Conservation (phyloP, 805 yeast genomes). For the Nakazawaea sp. region DNA sequence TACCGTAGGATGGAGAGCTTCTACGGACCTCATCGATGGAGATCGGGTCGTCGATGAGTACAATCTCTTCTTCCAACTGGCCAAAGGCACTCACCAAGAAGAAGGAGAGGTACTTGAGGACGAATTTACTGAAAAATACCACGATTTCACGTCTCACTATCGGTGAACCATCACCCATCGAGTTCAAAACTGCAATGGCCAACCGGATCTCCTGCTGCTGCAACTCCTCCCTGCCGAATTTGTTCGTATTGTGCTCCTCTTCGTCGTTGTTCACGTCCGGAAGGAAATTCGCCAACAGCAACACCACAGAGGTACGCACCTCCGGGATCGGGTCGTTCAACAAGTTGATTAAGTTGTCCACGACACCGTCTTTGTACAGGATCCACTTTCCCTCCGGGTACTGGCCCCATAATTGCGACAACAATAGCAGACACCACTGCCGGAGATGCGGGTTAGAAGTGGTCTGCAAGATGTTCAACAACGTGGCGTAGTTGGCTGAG, state of each 20-base stretch:
- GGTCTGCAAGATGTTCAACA: slow-evolving; percentile 56
- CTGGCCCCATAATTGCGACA: slow-evolving; percentile 69
- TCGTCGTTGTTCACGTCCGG: slow-evolving; percentile 38
- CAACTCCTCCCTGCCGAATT: slow-evolving; percentile 30
- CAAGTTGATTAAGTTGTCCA: slow-evolving; percentile 47
- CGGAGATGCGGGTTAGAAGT: slow-evolving; percentile 82
- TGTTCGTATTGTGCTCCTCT: slow-evolving; percentile 17
- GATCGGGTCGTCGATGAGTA: slow-evolving; percentile 54
- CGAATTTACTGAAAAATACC: slow-evolving; percentile 69
- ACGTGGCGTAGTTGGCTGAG: slow-evolving; percentile 60
- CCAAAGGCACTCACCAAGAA: slow-evolving; percentile 84
- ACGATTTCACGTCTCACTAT: slow-evolving; percentile 82
- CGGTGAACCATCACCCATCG: slow-evolving; percentile 84
- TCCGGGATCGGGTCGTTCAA: slow-evolving; percentile 92
- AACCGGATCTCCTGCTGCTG: slow-evolving; percentile 64
- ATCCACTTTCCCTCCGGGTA: slow-evolving; percentile 72
- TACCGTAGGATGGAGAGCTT: slow-evolving; percentile 77
- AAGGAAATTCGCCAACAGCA: slow-evolving; percentile 65
- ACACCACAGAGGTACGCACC: slow-evolving; percentile 77
- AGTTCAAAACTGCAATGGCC: slow-evolving; percentile 58
- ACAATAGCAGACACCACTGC: slow-evolving; percentile 84
- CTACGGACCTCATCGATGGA: slow-evolving; percentile 58
- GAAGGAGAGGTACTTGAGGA: slow-evolving; percentile 60
- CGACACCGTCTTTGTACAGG: slow-evolving; percentile 55
- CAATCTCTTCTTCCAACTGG: slow-evolving; percentile 74